Evolutionary conservation across 2,329 filamentous ascomycete species (phyloP).

Genomic region (Arthrobotrys conoides): DNA sequence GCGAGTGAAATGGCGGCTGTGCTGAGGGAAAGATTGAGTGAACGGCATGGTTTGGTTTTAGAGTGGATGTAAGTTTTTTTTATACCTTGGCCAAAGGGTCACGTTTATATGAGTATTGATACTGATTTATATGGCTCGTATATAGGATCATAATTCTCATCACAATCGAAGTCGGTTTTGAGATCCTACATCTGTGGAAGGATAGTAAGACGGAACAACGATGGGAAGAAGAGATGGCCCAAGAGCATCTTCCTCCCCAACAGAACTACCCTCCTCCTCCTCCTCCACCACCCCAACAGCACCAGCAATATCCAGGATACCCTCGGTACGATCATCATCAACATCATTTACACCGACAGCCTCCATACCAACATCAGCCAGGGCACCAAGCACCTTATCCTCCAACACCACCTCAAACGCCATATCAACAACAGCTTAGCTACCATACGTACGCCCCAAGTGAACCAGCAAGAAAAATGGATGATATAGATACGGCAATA

Average conservation of each 20-base stretch:
- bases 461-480: conserved; percentile 18
- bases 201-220: conserved; percentile 71
- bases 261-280: conserved; percentile 6
- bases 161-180: conserved; percentile 90
- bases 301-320: conserved; percentile 23
- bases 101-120: neutral
- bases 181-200: conserved; percentile 80
- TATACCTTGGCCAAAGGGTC: too few species aligned
- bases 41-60: conserved; percentile 87
- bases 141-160: conserved; percentile 86
- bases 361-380: conserved; percentile 10
- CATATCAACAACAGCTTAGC: conserved; percentile 19
- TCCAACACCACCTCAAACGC: neutral
- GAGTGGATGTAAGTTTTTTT: conserved; percentile 78
- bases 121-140: neutral
- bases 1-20: conserved; percentile 94
- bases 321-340: conserved; percentile 37
- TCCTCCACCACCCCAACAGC: neutral
- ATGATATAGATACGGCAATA: conserved; percentile 41
- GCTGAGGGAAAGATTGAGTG: conserved; percentile 86
- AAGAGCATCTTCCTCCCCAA: conserved; percentile 32
- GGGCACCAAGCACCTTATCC: conserved; percentile 6
- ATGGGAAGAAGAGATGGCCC: conserved; percentile 66
- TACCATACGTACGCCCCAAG: conserved; percentile 7
- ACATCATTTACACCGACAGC: conserved; percentile 43